Base-by-base conservation (phyloP, 208 protist genomes). In the Wallacemonas sp. region DNA sequence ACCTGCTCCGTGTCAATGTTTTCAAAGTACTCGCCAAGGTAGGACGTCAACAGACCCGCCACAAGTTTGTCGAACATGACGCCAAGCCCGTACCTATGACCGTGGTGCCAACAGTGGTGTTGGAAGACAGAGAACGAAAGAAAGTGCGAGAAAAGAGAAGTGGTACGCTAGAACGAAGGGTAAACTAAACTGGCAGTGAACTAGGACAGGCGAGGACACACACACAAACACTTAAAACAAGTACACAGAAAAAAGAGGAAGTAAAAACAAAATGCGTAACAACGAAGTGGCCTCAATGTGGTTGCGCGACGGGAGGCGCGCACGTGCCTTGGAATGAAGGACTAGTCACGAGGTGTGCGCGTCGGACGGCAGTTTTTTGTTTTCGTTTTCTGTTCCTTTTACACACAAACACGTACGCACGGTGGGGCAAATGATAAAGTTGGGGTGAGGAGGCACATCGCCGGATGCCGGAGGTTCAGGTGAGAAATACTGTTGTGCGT, bases 51-150 rank as follows among this genome's bases (percentile, higher is more conserved):
- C 3, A 92, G 53, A 10, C 82, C 76, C 0, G 87, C 83, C 1
- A 93, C 82, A 48, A 92, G 64, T 45, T 91, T 91, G 53, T 93
- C 73, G 55, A 95, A 83, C 90, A 95, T 95, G 22, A 32, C 4
- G 2, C 22, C 3, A 19, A 6, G 17, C 4, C 9, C 17, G 41
- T 8, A n/a, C 5, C 36, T 39, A 15, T 39, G 36, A 17, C 10
- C 15, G 36, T 15, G 10, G 36, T 8, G 10, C 8, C 36, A 27
- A 55, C n/a, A 59, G 13, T 58, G 29, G n/a, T 17, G 53, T 39
- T 53, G 17, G 44, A 34, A 38, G 22, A 66, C 41, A 66, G 39
- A 63, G 34, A 55, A 8, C 27, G 33, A 48, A 36, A n/a, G 5
- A 8, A 63, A 46, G 17, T n/a, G 36, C 19, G 26, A 48, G 15